phyloP scores from a whole-genome alignment of 2,329 filamentous ascomycete species.

The Diplocarpon mali region DNA sequence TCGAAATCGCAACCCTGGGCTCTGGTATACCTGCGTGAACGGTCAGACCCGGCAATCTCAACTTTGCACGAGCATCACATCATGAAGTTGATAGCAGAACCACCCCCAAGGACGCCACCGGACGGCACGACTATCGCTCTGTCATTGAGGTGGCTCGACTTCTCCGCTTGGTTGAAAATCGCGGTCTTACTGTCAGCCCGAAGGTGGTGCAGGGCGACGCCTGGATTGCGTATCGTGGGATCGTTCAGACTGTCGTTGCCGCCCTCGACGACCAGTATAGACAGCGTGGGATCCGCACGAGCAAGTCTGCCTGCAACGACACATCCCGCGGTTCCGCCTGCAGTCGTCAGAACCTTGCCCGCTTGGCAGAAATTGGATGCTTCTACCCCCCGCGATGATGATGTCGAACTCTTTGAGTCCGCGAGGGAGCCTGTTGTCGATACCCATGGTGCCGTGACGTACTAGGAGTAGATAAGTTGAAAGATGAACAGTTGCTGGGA shows the following conservation, averaged over 20 bases:
- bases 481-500: too few species aligned
- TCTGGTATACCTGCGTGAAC: background rate
- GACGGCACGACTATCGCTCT: background rate
- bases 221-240: too few species aligned
- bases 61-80: too few species aligned
- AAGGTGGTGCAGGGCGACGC: background rate
- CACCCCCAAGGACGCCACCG: background rate
- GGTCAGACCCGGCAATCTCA: background rate
- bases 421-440: too few species aligned
- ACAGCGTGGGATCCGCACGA: too few species aligned
- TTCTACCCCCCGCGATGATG: conserved; percentile 3
- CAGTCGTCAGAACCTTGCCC: background rate
- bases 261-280: too few species aligned
- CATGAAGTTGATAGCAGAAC: background rate
- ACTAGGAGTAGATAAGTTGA: too few species aligned
- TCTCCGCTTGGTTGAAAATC: background rate
- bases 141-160: background rate
- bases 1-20: conserved; percentile 1
- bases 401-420: background rate
- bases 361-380: too few species aligned
- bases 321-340: conserved; percentile 33
- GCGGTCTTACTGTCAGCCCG: background rate
- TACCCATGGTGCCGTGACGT: too few species aligned
- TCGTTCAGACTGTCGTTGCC: too few species aligned
- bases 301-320: conserved; percentile 35